These are phyloP conservation scores for Schizophyllum commune DNA, from an alignment of 1,284 basidiomycete genomes.

Conservation along the genomic window DNA sequence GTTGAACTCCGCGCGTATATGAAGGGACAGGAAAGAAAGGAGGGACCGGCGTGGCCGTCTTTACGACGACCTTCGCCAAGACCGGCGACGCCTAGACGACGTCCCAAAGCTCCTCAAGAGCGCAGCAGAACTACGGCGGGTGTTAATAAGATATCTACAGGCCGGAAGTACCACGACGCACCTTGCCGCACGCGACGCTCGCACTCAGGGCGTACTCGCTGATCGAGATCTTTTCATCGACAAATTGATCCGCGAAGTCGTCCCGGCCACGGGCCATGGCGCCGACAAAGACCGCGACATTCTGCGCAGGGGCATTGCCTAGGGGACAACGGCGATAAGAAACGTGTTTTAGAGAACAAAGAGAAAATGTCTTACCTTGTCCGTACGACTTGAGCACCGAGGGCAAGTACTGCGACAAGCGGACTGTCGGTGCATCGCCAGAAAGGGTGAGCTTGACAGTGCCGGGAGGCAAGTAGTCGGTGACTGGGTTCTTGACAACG, in stretches of 20 bases:
- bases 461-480: constrained; percentile 92
- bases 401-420: constrained; percentile 73
- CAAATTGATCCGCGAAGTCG: constrained; percentile 94
- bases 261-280: constrained; percentile 96
- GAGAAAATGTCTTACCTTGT: background rate
- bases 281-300: constrained; percentile 92
- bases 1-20: too few relatives aligned
- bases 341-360: too few relatives aligned
- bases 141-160: background rate
- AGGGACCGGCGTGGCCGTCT: too few relatives aligned
- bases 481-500: constrained; percentile 97
- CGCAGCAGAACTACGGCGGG: constrained; percentile 24
- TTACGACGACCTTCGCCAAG: too few relatives aligned
- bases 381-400: background rate
- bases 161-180: constrained; percentile 27
- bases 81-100: constrained; percentile 5
- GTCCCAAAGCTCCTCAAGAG: constrained; percentile 14
- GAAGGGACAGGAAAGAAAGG: too few relatives aligned
- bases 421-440: constrained; percentile 82
- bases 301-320: background rate
- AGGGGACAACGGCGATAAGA: too few relatives aligned
- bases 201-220: constrained; percentile 93
- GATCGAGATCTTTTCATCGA: constrained; percentile 97
- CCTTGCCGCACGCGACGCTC: constrained; percentile 94
- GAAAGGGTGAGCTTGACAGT: constrained; percentile 95